Conservation (phyloP, 257 asterid genomes). For the Penstemon davidsonii region DNA sequence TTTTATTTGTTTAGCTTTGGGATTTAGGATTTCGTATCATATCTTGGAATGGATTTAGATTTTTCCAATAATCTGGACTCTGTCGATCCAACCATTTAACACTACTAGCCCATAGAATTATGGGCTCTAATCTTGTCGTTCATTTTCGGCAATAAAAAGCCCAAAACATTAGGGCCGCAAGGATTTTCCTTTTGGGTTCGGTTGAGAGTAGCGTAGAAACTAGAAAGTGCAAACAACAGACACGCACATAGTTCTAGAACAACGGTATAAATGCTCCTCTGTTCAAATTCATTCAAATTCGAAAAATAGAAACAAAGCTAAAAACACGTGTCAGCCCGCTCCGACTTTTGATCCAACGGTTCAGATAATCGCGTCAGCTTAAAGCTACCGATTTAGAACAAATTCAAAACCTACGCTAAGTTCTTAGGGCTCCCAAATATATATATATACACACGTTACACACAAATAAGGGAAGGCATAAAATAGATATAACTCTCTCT, state of each 20-base stretch:
- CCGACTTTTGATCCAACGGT: slow-evolving; percentile 50
- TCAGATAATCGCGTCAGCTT: slow-evolving; percentile 45
- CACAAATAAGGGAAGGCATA: neutral
- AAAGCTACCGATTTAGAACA: slow-evolving; percentile 43
- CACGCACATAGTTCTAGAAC: slow-evolving; percentile 4
- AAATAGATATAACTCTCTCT: neutral
- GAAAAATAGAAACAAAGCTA: neutral
- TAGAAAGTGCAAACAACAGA: no score
- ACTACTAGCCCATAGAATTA: no score
- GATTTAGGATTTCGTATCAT: no score
- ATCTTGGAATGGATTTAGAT: no score
- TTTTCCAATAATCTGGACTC: no score
- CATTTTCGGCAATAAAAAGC: no score
- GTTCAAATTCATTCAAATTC: slow-evolving; percentile 24
- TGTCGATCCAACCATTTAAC: no score
- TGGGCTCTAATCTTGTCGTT: no score
- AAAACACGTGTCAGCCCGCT: slow-evolving; percentile 21
- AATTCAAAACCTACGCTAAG: slow-evolving; percentile 37
- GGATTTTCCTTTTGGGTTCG: no score
- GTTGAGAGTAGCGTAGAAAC: no score
- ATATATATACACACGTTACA: slow-evolving; percentile 16
- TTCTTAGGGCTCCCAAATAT: slow-evolving; percentile 33
- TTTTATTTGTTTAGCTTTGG: no score
- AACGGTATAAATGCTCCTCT: slow-evolving; percentile 19
- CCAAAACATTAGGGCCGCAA: no score